Evolutionary conservation across 1,139 yeast genomes (phyloP).

Genomic region (Magnusiomyces suaveolens): DNA sequence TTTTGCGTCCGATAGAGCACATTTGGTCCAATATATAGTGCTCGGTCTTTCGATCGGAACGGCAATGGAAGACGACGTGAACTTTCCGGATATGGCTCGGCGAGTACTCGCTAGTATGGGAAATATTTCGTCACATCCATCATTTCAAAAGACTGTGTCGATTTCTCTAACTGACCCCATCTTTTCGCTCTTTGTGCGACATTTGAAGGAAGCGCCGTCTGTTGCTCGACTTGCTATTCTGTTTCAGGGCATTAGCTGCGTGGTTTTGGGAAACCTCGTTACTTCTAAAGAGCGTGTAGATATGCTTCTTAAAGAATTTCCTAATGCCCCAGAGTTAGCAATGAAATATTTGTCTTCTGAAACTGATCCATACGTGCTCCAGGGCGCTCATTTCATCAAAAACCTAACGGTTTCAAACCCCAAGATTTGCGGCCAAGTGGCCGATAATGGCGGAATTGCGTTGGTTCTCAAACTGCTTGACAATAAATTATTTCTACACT

Average conservation of each 20-base stretch:
- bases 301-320: constrained; percentile 12
- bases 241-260: constrained; percentile 18
- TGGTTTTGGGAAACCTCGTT: constrained; percentile 21
- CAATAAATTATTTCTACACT: constrained; percentile 16
- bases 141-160: constrained; percentile 15
- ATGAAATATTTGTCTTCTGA: constrained; percentile 8
- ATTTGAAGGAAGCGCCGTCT: constrained; percentile 4
- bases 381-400: constrained; percentile 23
- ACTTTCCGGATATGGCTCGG: constrained; percentile 11
- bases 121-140: constrained; percentile 19
- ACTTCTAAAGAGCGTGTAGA: constrained; percentile 14
- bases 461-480: constrained; percentile 18
- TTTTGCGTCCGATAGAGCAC: constrained; percentile 6
- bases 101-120: constrained; percentile 18
- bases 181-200: constrained; percentile 4
- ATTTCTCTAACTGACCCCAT: constrained; percentile 12
- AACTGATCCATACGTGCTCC: constrained; percentile 20
- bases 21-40: constrained; percentile 6
- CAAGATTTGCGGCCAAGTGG: constrained; percentile 9
- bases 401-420: constrained; percentile 16
- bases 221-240: constrained; percentile 6
- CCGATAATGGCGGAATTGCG: constrained; percentile 14
- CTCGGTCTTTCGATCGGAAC: constrained; percentile 20
- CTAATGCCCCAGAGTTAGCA: constrained; percentile 12
- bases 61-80: constrained; percentile 11